Evolutionary conservation across 345 rosid species (phyloP).

Genomic region (Lepidium didymum): DNA sequence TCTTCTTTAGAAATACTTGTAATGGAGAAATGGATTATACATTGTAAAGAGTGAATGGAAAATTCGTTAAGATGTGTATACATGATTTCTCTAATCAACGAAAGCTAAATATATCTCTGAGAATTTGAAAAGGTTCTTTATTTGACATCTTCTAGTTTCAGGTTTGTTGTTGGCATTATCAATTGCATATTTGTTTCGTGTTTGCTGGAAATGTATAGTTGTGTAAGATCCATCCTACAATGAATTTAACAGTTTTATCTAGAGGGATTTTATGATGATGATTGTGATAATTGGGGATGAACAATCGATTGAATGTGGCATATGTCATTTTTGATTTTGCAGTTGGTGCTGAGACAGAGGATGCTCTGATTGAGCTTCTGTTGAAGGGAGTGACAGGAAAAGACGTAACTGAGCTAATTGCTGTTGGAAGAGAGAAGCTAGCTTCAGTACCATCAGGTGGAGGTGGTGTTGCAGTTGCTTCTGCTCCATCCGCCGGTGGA

Average conservation of each 20-base stretch:
- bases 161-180: no score
- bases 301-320: neutral
- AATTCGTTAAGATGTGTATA: neutral
- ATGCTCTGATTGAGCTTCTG: conserved; percentile 51
- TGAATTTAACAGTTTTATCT: neutral
- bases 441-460: conserved; percentile 67
- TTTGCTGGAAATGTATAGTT: neutral
- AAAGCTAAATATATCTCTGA: no score
- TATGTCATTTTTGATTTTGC: neutral
- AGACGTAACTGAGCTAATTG: conserved; percentile 72
- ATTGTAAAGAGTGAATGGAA: neutral
- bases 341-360: conserved; percentile 74
- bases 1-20: no score
- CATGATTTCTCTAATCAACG: no score
- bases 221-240: neutral
- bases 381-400: conserved; percentile 58
- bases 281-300: neutral
- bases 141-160: neutral
- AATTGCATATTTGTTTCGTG: no score
- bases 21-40: no score
- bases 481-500: conserved; percentile 33
- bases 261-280: neutral
- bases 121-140: no score
- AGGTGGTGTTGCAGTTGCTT: conserved; percentile 34
- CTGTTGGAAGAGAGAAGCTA: conserved; percentile 74